Base-by-base conservation (phyloP, 352 stramenopile genomes). In the Pythium myriotylum region DNA sequence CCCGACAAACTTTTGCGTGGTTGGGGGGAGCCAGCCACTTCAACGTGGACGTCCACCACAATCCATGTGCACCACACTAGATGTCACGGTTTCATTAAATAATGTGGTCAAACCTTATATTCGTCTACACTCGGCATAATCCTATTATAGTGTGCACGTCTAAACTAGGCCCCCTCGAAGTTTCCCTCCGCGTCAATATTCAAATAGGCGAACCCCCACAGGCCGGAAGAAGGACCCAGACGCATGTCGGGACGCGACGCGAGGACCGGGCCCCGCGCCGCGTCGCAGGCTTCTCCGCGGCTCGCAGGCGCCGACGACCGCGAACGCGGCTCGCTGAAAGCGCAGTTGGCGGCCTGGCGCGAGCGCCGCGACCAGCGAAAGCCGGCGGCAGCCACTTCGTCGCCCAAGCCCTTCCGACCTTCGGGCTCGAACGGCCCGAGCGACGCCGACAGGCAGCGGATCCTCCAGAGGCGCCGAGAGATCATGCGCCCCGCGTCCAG, bases 401-500 rank as follows among this genome's bases (percentile, higher is more conserved):
- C 47, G 35, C 46, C 37, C 26, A 45, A 43, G 26, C 47, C 56
- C n/a, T 64, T 64, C 26, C 33, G 41, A 20, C 19, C 47, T 9
- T 52, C 22, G 6, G n/a, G 33, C 3, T 53, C 47, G 22, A 48
- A 19, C 42, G 49, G 39, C 2, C 48, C 42, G 22, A 65, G 58
- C 32, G 58, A 53, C 40, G 27, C 42, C n/a, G 58, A 65, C 29
- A 65, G 53, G 58, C 29, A 54, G 4, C 20, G 23, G 29, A n/a
- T 65, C 1, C 50, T 65, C 2, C 58, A 65, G 40, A n/a, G 19
- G 3, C 58, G 58, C 0, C 50, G 51, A 33, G 58, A 65, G 49
- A 42, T 65, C 29, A 65, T 65, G 58, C 58, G 58, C 3, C 20
- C 58, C 41, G 48, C 58, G 9, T 42, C 33, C 19, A 54, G 47